Conservation (phyloP, 2,329 filamentous ascomycete species). For the Botrytis byssoidea region DNA sequence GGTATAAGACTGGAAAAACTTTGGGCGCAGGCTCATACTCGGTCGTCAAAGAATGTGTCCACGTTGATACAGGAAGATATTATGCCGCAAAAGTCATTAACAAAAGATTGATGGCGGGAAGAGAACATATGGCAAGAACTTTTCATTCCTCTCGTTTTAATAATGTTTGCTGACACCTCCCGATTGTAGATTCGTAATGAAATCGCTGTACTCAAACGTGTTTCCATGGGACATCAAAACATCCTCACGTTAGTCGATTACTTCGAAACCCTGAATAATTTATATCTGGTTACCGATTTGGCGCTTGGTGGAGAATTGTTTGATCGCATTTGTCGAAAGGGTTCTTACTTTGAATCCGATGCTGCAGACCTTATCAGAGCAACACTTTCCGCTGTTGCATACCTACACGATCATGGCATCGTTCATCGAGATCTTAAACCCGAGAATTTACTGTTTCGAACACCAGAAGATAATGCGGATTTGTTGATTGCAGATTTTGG, state of each 20-base stretch:
- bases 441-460: slow-evolving; percentile 94
- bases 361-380: slow-evolving; percentile 93
- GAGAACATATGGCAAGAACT: slow-evolving; percentile 86
- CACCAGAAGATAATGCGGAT: slow-evolving; percentile 96
- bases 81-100: slow-evolving; percentile 99
- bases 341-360: slow-evolving; percentile 96
- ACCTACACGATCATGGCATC: slow-evolving; percentile 97
- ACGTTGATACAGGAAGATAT: slow-evolving; percentile 95
- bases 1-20: slow-evolving; percentile 98
- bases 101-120: slow-evolving; percentile 93
- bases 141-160: neutral
- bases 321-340: slow-evolving; percentile 97
- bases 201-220: slow-evolving; percentile 93
- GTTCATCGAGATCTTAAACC: slow-evolving; percentile 97
- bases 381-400: slow-evolving; percentile 94
- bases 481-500: slow-evolving; percentile 97
- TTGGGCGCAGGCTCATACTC: slow-evolving; percentile 95
- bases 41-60: slow-evolving; percentile 97
- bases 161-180: neutral
- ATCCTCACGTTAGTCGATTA: slow-evolving; percentile 98
- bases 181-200: slow-evolving; percentile 82
- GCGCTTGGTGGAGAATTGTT: slow-evolving; percentile 96
- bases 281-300: slow-evolving; percentile 96
- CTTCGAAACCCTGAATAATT: slow-evolving; percentile 99
- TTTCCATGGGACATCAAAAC: slow-evolving; percentile 99